Percentiles rank a stretch among this genome's conserved stretches.
These are phyloP conservation scores for Gynostemma pentaphyllum DNA, from an alignment of 306 rosid genomes.

Conservation along the genomic window DNA sequence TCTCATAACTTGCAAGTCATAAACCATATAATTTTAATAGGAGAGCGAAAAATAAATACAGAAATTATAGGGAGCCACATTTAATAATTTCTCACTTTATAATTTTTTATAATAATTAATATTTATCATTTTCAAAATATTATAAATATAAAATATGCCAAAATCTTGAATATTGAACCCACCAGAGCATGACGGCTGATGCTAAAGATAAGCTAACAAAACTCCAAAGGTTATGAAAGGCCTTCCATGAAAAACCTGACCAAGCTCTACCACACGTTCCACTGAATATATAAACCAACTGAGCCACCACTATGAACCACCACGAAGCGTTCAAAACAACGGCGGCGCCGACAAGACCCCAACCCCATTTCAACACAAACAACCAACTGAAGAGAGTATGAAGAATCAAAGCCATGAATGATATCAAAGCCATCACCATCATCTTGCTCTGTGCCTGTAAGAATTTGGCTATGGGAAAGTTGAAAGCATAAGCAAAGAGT, in stretches of 20 bases:
- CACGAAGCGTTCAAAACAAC: conserved; percentile 54
- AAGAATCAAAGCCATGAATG: conserved; percentile 34
- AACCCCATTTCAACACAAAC: conserved; percentile 31
- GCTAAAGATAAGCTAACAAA: conserved; percentile 54
- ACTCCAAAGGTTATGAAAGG: conserved; percentile 49
- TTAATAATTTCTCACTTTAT: too few species aligned
- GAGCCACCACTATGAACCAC: conserved; percentile 60
- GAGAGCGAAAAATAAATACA: too few species aligned
- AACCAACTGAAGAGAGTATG: conserved; percentile 58
- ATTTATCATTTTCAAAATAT: too few species aligned
- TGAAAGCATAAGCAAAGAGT: conserved; percentile 63
- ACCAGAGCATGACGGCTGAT: conserved; percentile 79
- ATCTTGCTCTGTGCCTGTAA: conserved; percentile 80
- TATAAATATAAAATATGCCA: too few species aligned
- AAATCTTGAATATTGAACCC: too few species aligned
- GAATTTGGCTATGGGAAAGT: conserved; percentile 63
- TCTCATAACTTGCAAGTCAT: too few species aligned
- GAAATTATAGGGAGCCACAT: too few species aligned
- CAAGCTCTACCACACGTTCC: conserved; percentile 61
- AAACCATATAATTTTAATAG: too few species aligned
- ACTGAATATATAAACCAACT: conserved; percentile 37
- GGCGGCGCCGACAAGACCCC: conserved; percentile 73
- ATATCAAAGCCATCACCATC: conserved; percentile 59
- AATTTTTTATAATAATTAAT: too few species aligned
- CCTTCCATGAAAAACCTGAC: conserved; percentile 56